These are phyloP conservation scores for Elaphomyces granulatus DNA, from an alignment of 495 filamentous ascomycete species.

Conservation along the genomic window DNA sequence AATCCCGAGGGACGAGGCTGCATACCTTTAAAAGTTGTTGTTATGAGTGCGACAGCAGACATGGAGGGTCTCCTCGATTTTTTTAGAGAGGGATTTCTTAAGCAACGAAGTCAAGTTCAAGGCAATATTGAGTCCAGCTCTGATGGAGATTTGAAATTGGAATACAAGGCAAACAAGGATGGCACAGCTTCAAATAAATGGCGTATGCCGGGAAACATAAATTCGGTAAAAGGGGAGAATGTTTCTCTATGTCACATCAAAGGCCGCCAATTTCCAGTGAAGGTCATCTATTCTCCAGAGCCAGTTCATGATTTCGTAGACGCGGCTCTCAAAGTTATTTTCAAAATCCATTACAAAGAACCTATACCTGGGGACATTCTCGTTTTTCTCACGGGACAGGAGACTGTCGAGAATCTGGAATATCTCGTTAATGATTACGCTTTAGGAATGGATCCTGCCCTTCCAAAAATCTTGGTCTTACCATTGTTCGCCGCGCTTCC, in stretches of 20 bases:
- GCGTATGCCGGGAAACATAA: background rate
- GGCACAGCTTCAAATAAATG: background rate
- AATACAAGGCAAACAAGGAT: conserved; percentile 3
- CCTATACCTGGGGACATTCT: conserved; percentile 87
- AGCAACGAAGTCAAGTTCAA: background rate
- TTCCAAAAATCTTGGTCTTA: conserved; percentile 62
- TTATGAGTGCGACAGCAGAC: conserved; percentile 96
- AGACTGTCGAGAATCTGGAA: conserved; percentile 75
- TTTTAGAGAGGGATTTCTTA: conserved; percentile 39
- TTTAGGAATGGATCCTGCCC: conserved; percentile 46
- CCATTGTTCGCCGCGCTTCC: conserved; percentile 61
- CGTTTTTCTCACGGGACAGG: conserved; percentile 87
- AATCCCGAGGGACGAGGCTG: conserved; percentile 45
- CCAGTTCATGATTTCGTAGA: conserved; percentile 77
- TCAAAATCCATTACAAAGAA: conserved; percentile 77
- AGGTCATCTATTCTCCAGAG: conserved; percentile 57
- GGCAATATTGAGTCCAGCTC: background rate
- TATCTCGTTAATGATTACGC: conserved; percentile 69
- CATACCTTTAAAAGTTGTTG: conserved; percentile 67
- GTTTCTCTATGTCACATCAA: conserved; percentile 57
- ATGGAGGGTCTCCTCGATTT: conserved; percentile 62
- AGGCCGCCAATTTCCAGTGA: conserved; percentile 79
- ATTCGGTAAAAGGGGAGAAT: background rate
- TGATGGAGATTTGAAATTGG: background rate
- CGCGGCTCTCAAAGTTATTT: conserved; percentile 64